phyloP scores from a whole-genome alignment of 1,139 yeast genomes.

The Yamadazyma buinensis region DNA sequence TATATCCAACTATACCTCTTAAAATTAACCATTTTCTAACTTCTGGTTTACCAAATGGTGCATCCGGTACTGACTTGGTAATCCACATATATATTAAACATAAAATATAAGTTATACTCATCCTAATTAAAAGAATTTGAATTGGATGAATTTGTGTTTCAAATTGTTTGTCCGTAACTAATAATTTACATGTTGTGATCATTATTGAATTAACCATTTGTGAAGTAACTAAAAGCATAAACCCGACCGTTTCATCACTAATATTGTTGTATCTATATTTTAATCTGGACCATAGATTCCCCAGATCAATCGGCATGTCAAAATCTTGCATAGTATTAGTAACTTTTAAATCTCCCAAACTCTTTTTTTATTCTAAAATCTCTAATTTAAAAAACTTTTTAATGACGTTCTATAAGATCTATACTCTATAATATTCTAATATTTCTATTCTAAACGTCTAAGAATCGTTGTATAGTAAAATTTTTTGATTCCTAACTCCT shows the following conservation, averaged over 20 bases:
- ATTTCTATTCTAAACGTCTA: no score
- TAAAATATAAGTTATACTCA: conserved; percentile 64
- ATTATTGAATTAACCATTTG: conserved; percentile 74
- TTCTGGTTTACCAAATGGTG: conserved; percentile 68
- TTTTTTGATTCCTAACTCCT: no score
- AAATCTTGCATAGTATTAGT: no score
- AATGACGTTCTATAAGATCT: no score
- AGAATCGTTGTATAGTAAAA: no score
- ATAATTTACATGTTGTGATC: conserved; percentile 69
- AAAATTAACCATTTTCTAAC: conserved; percentile 50
- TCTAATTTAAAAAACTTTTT: no score
- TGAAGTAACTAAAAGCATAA: conserved; percentile 44
- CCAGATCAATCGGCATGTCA: no score
- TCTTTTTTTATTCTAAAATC: no score
- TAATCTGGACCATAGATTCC: not conserved
- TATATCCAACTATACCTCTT: conserved; percentile 75
- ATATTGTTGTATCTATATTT: not conserved
- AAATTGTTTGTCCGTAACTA: conserved; percentile 59
- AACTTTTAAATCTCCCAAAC: no score
- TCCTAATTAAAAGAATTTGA: conserved; percentile 72
- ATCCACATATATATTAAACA: conserved; percentile 53
- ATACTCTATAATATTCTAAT: no score
- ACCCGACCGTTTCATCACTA: conserved; percentile 21
- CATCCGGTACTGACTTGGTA: conserved; percentile 50
- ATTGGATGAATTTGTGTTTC: conserved; percentile 65